Conservation (phyloP, 129 eudicot genomes). For the Helianthus annuus region DNA sequence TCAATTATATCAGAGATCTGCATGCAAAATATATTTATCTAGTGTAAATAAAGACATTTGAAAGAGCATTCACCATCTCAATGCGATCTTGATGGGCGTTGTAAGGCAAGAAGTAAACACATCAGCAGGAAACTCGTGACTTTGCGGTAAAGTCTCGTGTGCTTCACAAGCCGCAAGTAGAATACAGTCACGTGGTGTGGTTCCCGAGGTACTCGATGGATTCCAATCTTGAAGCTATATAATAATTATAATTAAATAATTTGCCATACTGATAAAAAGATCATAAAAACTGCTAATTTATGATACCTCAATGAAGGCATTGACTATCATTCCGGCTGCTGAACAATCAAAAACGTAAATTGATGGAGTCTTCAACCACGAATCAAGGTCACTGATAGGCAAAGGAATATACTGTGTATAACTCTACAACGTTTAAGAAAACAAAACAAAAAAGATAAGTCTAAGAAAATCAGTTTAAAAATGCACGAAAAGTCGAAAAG, state of each 20-base stretch:
- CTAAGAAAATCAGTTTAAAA: constrained; percentile 3
- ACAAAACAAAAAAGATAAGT: constrained; percentile 7
- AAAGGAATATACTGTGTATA: constrained; percentile 96
- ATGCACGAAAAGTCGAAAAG: background rate
- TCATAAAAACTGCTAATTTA: background rate
- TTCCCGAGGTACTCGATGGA: constrained; percentile 63
- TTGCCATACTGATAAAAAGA: background rate
- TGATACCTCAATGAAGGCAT: constrained; percentile 88
- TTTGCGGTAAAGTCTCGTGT: constrained; percentile 92
- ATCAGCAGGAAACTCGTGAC: constrained; percentile 98
- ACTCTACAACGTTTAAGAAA: constrained; percentile 49
- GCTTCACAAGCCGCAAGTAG: constrained; percentile 99
- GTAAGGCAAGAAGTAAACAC: constrained; percentile 98
- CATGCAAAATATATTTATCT: constrained; percentile 1
- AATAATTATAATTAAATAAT: constrained; percentile 1
- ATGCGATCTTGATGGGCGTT: constrained; percentile 97
- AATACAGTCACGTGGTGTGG: constrained; percentile 75
- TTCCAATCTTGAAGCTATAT: constrained; percentile 76
- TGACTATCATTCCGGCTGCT: constrained; percentile 93
- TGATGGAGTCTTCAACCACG: constrained; percentile 96
- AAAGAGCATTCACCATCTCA: constrained; percentile 70
- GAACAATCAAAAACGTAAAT: constrained; percentile 98
- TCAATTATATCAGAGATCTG: constrained; percentile 20
- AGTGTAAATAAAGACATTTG: no score
- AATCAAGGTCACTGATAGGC: constrained; percentile 83